Evolutionary conservation across 1,284 basidiomycete species (phyloP), one percentile per base, ranked within the genome.

Genomic region (Blastosporella zonata): DNA sequence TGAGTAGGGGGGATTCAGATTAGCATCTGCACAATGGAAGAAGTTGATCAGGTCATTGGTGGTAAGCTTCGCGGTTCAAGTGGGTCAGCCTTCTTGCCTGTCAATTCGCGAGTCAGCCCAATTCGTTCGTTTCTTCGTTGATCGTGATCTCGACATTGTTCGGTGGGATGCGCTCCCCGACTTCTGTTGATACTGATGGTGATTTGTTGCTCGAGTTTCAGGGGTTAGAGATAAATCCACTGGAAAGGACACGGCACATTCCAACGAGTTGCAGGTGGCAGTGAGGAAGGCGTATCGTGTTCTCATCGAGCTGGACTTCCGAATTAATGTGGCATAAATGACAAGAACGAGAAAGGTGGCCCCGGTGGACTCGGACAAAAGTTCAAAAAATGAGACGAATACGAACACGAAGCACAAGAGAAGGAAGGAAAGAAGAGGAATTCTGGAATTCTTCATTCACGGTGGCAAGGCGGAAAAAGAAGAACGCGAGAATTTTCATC

Each of bases 121-220:
- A 22, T 31, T 31, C 29, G 13, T 31, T 35, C 34, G 34, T 17
- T 15, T 15, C 15, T 17, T 35, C 34, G 17, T 35, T 18, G 5
- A 18, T 35, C 17, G 5, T 18, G 34, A 18, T 2, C 6, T 35
- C 6, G 31, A 13, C 31, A 15, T 15, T 12, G 6, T 33, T 17
- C 17, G 33, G 13, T 31, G 33, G n/a, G 23, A 8, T 12, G 25
- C 25, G 25, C 25, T 25, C 5, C 12, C 6, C 6, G 6, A 20
- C 34, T 45, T 45, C 35, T 28, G 3, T 15, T 28, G 44, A 38
- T 46, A 29, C 27, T 38, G 44, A 46, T 46, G 35, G 12, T 46
- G 8, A 10, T 38, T 18, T 22, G 7, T 12, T 34, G 9, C 9
- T 34, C 44, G 5, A 17, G 44, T 45, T 36, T 36, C 43, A 37